phyloP scores from a whole-genome alignment of 345 rosid genomes.

The Acer saccharum region DNA sequence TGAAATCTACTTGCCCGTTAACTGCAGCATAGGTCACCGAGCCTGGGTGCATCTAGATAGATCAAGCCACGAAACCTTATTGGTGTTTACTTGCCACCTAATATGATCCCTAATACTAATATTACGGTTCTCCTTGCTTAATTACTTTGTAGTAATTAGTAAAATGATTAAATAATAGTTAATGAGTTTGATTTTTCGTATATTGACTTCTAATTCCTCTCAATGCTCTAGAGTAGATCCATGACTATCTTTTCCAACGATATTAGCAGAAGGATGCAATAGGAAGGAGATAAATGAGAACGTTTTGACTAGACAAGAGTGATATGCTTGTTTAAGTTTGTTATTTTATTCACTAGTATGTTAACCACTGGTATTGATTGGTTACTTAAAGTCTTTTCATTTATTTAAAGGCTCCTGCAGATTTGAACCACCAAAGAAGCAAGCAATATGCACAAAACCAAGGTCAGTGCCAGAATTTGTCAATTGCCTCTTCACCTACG shows the following conservation, averaged over 20 bases:
- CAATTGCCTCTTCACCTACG: slow-evolving; percentile 47
- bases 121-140: not conserved
- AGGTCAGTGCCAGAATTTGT: slow-evolving; percentile 47
- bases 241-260: not conserved
- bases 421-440: slow-evolving; percentile 54
- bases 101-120: not conserved
- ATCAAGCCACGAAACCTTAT: not conserved
- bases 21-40: not conserved
- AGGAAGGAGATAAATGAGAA: not conserved
- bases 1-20: not conserved
- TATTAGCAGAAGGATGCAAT: slow-evolving; percentile 5
- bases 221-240: not conserved
- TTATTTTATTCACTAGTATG: slow-evolving; percentile 3
- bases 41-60: not conserved
- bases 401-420: slow-evolving; percentile 79
- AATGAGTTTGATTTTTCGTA: not conserved
- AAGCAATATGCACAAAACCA: slow-evolving; percentile 53
- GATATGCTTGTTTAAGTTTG: slow-evolving; percentile 16
- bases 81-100: not conserved
- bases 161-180: not conserved
- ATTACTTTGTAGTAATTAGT: not conserved
- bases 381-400: slow-evolving; percentile 38
- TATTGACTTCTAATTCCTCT: not conserved
- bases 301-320: not conserved
- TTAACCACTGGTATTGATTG: slow-evolving; percentile 16